Conservation (phyloP, 2,329 filamentous ascomycete genomes). For the Balansia obtecta region DNA sequence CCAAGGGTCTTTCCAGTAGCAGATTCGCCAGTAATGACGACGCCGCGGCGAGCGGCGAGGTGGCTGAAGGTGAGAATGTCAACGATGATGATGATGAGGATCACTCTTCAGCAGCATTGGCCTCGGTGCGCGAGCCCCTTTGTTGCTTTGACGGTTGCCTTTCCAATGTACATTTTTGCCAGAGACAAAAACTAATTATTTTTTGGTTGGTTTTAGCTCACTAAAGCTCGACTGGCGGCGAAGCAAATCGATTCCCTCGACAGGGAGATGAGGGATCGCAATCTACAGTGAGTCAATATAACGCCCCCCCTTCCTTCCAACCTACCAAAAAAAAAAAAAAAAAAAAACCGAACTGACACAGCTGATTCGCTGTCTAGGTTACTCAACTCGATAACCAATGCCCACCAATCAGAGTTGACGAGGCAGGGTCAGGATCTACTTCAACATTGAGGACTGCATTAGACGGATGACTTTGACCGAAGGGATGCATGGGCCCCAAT, state of each 20-base stretch:
- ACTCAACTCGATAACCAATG: slow-evolving; percentile 14
- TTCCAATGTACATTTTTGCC: neutral
- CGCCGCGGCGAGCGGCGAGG: slow-evolving; percentile 21
- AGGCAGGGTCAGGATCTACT: neutral
- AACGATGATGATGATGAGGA: slow-evolving; percentile 44
- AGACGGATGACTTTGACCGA: neutral
- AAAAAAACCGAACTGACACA: no score
- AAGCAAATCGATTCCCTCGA: slow-evolving; percentile 42
- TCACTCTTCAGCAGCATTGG: slow-evolving; percentile 51
- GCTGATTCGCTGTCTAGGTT: slow-evolving; percentile 6
- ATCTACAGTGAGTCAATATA: slow-evolving; percentile 27
- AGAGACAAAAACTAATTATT: slow-evolving; percentile 7
- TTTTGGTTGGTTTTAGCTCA: slow-evolving; percentile 21
- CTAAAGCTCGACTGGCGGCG: slow-evolving; percentile 30
- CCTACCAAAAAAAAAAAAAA: no score
- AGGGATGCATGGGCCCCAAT: neutral
- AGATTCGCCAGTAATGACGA: slow-evolving; percentile 33
- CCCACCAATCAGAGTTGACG: slow-evolving; percentile 7
- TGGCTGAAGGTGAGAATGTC: slow-evolving; percentile 46
- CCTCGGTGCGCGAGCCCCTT: slow-evolving; percentile 50
- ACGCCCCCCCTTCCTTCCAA: no score
- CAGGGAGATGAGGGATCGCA: slow-evolving; percentile 43
- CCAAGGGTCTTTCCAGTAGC: slow-evolving; percentile 42
- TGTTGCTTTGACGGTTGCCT: slow-evolving; percentile 20
- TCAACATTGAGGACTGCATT: neutral